These are phyloP conservation scores for Malassezia cuniculi DNA, from an alignment of 1,284 basidiomycete species.

Conservation along the genomic window DNA sequence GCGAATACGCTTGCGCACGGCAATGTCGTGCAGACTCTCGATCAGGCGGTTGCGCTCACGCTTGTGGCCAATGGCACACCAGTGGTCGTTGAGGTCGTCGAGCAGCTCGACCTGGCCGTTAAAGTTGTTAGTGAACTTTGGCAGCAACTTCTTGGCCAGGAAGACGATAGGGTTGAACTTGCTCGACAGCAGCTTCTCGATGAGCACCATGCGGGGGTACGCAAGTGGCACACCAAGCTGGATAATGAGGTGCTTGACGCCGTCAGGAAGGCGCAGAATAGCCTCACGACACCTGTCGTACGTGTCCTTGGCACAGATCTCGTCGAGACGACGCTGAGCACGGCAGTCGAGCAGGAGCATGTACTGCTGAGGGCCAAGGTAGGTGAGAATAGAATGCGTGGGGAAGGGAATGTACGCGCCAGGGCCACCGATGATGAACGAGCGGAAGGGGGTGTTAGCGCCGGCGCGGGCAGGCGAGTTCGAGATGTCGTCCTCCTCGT, in stretches of 20 bases:
- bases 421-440: slow-evolving; percentile 31
- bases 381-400: slow-evolving; percentile 33
- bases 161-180: slow-evolving; percentile 35
- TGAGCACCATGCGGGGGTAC: slow-evolving; percentile 42
- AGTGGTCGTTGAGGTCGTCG: slow-evolving; percentile 59
- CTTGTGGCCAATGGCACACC: slow-evolving; percentile 52
- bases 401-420: slow-evolving; percentile 37
- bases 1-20: slow-evolving; percentile 30
- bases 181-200: slow-evolving; percentile 33
- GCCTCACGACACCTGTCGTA: slow-evolving; percentile 32
- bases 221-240: slow-evolving; percentile 43
- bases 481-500: slow-evolving; percentile 27
- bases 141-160: slow-evolving; percentile 31
- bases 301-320: slow-evolving; percentile 32
- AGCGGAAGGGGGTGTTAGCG: slow-evolving; percentile 13
- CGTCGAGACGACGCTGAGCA: slow-evolving; percentile 38
- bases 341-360: slow-evolving; percentile 40
- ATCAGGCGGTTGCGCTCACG: slow-evolving; percentile 83
- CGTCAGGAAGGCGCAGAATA: slow-evolving; percentile 22
- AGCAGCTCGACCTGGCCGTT: slow-evolving; percentile 44
- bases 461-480: slow-evolving; percentile 18
- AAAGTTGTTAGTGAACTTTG: slow-evolving; percentile 40
- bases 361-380: slow-evolving; percentile 41
- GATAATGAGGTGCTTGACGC: slow-evolving; percentile 40
- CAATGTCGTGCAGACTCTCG: slow-evolving; percentile 48